Evolutionary conservation across 805 yeast species (phyloP), one percentile per base, ranked within the genome.

Genomic region (Vanderwaltozyma yarrowii): DNA sequence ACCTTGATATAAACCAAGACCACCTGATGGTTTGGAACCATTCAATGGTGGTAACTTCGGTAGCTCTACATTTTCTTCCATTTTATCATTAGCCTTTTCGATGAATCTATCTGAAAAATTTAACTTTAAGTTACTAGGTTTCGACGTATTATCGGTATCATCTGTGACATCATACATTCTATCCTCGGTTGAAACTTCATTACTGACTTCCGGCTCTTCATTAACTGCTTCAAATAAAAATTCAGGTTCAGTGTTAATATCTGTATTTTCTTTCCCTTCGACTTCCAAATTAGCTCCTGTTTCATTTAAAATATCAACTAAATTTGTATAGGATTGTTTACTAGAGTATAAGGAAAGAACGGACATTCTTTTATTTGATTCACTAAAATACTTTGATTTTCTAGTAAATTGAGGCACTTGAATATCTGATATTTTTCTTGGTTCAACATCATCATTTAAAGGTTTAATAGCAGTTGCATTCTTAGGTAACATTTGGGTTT

Each of bases 321-420:
- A 64, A 51, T 80, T 78, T 29, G 70, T 71, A 46, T 71, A 78
- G 0, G 85, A 77, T 33, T 70, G 74, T 44, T 71, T 76, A 3
- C 87, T 75, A 1, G 88, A 80, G 49, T 78, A 78, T 58, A 79
- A 64, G 0, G 87, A 78, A 30, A 81, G 57, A n/a, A 81, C 81
- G 24, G 85, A 77, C 38, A 79, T 63, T 52, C 92, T 70, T 58
- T 77, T 81, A 51, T 75, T 75, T 6, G 77, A 72, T 39, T 69
- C 69, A 27, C 80, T 69, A 52, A 77, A 78, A 39, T 73, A 66
- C 50, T 73, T 70, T 2, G 85, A 78, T 48, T 73, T 73, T 57
- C 87, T 73, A 0, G 87, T 73, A 26, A 80, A 84, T 44, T 73
- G 74, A 17, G 89, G 89, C 35, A 80, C 75, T 40, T 69, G 67